Conservation (phyloP, 257 asterid species). For the Penstemon eatonii region DNA sequence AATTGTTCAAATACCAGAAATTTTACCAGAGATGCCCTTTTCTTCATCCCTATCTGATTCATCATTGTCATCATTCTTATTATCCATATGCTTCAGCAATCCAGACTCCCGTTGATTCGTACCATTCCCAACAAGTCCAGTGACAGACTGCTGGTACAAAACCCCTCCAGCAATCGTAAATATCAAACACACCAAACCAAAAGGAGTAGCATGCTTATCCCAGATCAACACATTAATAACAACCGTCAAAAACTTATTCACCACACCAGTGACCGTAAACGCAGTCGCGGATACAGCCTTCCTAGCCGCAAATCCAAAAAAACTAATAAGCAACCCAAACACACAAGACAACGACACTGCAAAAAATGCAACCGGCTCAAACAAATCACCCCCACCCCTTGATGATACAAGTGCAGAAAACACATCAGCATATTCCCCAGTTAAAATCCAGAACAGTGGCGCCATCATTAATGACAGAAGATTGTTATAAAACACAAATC, state of each 20-base stretch:
- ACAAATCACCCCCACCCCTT: slow-evolving; percentile 41
- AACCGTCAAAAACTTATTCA: slow-evolving; percentile 91
- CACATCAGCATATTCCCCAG: slow-evolving; percentile 87
- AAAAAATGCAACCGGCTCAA: slow-evolving; percentile 57
- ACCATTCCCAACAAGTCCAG: slow-evolving; percentile 51
- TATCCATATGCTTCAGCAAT: slow-evolving; percentile 11
- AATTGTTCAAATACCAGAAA: slow-evolving; percentile 50
- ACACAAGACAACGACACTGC: slow-evolving; percentile 88
- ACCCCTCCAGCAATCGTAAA: slow-evolving; percentile 83
- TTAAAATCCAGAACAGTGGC: slow-evolving; percentile 82
- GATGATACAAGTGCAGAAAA: slow-evolving; percentile 45
- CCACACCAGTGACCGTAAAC: slow-evolving; percentile 94
- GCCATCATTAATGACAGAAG: slow-evolving; percentile 90
- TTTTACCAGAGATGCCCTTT: slow-evolving; percentile 57
- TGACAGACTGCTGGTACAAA: slow-evolving; percentile 93
- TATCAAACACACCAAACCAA: slow-evolving; percentile 82
- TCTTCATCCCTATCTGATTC: slow-evolving; percentile 52
- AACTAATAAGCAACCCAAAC: slow-evolving; percentile 93
- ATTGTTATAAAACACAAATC: slow-evolving; percentile 85
- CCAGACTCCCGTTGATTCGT: slow-evolving; percentile 44
- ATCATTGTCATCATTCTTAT: slow-evolving; percentile 31
- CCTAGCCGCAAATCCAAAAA: slow-evolving; percentile 95
- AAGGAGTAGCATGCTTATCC: slow-evolving; percentile 97
- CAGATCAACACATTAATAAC: slow-evolving; percentile 89
- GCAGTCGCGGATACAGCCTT: slow-evolving; percentile 97